These are phyloP conservation scores for Fusarium fracticaudum DNA, from an alignment of 2,329 filamentous ascomycete genomes.

Conservation along the genomic window DNA sequence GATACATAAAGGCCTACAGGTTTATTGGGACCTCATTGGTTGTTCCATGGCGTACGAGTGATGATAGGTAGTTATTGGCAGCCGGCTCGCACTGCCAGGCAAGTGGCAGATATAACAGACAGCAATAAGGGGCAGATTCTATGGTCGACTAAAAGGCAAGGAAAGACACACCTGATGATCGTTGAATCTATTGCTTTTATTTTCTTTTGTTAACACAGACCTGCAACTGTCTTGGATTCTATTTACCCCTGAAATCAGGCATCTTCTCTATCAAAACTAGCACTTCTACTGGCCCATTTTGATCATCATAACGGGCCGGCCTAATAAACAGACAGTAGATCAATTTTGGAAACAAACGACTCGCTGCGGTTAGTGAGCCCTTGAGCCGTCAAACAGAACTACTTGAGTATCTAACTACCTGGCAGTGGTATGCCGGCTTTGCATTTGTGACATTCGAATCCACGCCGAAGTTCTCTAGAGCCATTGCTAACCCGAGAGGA, in stretches of 20 bases:
- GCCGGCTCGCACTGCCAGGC: neutral
- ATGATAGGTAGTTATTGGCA: neutral
- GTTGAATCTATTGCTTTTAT: neutral
- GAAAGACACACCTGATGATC: neutral
- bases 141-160: neutral
- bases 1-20: neutral
- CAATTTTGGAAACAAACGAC: neutral
- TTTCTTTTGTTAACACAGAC: neutral
- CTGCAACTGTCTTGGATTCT: neutral
- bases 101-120: neutral
- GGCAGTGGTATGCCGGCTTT: neutral
- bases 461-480: neutral
- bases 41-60: neutral
- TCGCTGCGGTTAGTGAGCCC: neutral
- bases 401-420: neutral
- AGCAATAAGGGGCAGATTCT: neutral
- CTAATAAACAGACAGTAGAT: neutral
- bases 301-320: neutral
- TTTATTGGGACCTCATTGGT: neutral
- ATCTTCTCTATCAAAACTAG: neutral
- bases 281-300: neutral
- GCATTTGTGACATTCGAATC: neutral
- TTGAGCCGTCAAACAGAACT: neutral
- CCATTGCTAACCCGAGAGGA: neutral
- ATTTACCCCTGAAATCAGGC: neutral